phyloP scores from a whole-genome alignment of 202 grass and related monocot species.

The Hordeum pubiflorum region DNA sequence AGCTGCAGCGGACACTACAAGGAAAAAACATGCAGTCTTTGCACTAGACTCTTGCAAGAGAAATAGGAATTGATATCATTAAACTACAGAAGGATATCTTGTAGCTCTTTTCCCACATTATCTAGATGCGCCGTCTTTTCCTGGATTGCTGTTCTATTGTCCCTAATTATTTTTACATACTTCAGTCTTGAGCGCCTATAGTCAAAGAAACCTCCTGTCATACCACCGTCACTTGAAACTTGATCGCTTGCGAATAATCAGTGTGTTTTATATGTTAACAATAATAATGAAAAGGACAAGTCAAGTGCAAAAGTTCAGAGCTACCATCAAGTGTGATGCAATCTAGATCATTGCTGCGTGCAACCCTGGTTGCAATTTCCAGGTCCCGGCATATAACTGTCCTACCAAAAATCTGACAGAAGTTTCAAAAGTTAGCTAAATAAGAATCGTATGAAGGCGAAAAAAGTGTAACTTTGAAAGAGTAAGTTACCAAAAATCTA shows the following conservation, averaged over 20 bases:
- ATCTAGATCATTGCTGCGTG: slow-evolving; percentile 72
- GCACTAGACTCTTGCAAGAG: slow-evolving; percentile 5
- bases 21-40: not conserved
- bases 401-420: slow-evolving; percentile 90
- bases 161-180: slow-evolving; percentile 76
- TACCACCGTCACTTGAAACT: slow-evolving; percentile 89
- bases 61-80: not conserved
- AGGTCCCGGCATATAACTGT: slow-evolving; percentile 94
- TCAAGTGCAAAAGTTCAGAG: not conserved
- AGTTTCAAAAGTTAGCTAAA: slow-evolving; percentile 15
- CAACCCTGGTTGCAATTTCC: slow-evolving; percentile 82
- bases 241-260: slow-evolving; percentile 71
- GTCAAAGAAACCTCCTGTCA: slow-evolving; percentile 98
- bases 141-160: slow-evolving; percentile 59
- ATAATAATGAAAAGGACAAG: slow-evolving; percentile 14
- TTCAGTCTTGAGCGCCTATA: slow-evolving; percentile 89
- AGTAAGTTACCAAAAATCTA: slow-evolving; percentile 2
- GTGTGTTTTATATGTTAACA: slow-evolving; percentile 20
- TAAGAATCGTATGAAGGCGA: not conserved
- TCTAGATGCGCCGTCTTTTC: slow-evolving; percentile 61
- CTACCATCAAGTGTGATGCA: slow-evolving; percentile 97
- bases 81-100: slow-evolving; percentile 70
- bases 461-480: not conserved
- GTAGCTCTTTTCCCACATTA: slow-evolving; percentile 55
- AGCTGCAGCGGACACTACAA: not conserved